Base-by-base conservation (phyloP, 148 eudicot genomes). In the Bassia scoparia region DNA sequence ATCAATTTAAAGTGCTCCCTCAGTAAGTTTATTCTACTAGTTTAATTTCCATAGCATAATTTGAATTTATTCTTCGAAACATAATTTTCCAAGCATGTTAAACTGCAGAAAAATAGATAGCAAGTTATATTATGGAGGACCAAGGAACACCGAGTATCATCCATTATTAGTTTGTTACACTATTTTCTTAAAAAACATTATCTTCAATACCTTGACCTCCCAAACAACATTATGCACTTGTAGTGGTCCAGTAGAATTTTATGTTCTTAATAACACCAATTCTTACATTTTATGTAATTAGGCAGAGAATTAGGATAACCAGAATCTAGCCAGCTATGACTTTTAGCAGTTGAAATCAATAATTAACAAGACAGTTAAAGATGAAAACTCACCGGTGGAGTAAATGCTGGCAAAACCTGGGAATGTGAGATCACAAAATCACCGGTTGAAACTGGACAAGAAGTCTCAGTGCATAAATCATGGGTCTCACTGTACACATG, bases 401-500 rank as follows among this genome's bases (percentile, higher is more conserved):
- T 89, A 61, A 43, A 78, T 50, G 80, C 85, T 38, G 98, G 97
- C 77, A 93, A 79, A 33, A 75, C 82, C 77, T 93, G 89, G 43
- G 98, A 83, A 83, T 89, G 96, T 77, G 98, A 83, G 69, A 93
- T 87, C 53, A 85, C 76, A 76, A 93, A 93, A 70, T 90, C 89
- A 61, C 97, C 97, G 38, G 84, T 52, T 31, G 89, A 68, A 74
- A 86, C 76, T 21, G 98, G 98, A 83, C 98, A 93, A 35, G 85
- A 55, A 10, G 92, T 89, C 83, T 93, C 84, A 23, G 66, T 41
- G 65, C 98, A 93, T 18, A 93, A 84, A 73, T 93, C 94, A 55
- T 84, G 84, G 38, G 73, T 79, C 79, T 93, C 95, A 58, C 79
- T 87, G 68, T 85, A 78, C 70, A 87, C 77, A 66, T 83, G 86